Evolutionary conservation across 805 yeast genomes (phyloP), one percentile per base, ranked within the genome.

Genomic region (Scheffersomyces stipitis): DNA sequence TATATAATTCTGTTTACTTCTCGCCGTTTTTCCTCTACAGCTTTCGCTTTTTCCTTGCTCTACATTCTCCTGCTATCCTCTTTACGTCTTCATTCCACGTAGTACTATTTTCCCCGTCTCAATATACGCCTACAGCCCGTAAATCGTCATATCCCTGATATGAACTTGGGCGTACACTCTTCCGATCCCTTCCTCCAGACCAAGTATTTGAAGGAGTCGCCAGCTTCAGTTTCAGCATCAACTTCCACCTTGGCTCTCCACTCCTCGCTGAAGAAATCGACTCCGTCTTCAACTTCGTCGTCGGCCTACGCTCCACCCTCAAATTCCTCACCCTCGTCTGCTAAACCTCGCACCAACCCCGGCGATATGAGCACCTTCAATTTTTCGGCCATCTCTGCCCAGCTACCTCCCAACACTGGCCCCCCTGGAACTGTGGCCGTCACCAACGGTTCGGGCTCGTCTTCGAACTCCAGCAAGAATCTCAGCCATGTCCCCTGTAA

Each of bases 401-500:
- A 51, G 20, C 52, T 61, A 22, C 68, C 68, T n/a, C 65, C 67
- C 10, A 58, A 61, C 42, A 60, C 66, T 2, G 68, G 68, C 2
- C 66, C 65, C 5, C 58, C 67, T 4, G 66, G 64, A 1, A 46
- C 64, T 2, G 52, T 53, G 13, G 17, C 52, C 17, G 45, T 39
- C 30, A 36, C 29, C 31, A 37, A 31, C 29, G 42, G 49, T 24
- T 22, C 36, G 20, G 43, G 46, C 5, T 28, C 28, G 26, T 24
- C 48, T 10, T 18, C 48, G 18, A 31, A 22, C 14, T 33, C 48
- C 22, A 39, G 27, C 32, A 62, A 64, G 67, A 88, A 85, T 53
- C 74, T 87, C 31, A 82, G 95, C 31, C 99, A 91, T 61, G 98
- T 91, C 20, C 99, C 99, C 3, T 91, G 99, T 62, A 91, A 91